phyloP scores from a whole-genome alignment of 352 stramenopile genomes.

The Globisporangium megalacanthum region DNA sequence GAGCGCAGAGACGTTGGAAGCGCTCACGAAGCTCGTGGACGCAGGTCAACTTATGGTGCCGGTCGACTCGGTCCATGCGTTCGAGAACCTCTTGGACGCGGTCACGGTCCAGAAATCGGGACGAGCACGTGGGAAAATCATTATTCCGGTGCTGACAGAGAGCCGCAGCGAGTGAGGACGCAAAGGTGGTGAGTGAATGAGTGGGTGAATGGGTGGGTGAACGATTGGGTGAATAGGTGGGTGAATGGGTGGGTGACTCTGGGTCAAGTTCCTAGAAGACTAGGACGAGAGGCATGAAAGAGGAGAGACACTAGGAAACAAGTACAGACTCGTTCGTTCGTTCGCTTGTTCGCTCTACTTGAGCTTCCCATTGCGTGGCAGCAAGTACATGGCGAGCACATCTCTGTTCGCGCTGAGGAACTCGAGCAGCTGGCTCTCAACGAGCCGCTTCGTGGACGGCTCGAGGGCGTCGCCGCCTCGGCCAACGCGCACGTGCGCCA shows the following conservation, averaged over 20 bases:
- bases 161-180: no score
- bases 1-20: no score
- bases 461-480: constrained; percentile 47
- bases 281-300: no score
- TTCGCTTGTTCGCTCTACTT: no score
- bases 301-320: no score
- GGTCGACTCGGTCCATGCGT: constrained; percentile 2
- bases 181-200: no score
- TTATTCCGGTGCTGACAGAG: constrained; percentile 1
- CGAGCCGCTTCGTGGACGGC: constrained; percentile 64
- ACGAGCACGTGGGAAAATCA: constrained; percentile 2
- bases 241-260: no score
- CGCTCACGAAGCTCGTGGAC: not conserved
- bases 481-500: constrained; percentile 64
- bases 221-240: no score
- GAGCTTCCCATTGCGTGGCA: constrained; percentile 26
- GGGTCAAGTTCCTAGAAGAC: no score
- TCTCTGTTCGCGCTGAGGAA: constrained; percentile 74
- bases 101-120: not conserved
- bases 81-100: not conserved
- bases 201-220: no score
- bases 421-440: constrained; percentile 73
- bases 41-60: not conserved
- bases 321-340: no score
- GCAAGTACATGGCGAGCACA: constrained; percentile 76